Evolutionary conservation across 805 yeast species (phyloP).

Genomic region (Cyberlindnera mrakii): DNA sequence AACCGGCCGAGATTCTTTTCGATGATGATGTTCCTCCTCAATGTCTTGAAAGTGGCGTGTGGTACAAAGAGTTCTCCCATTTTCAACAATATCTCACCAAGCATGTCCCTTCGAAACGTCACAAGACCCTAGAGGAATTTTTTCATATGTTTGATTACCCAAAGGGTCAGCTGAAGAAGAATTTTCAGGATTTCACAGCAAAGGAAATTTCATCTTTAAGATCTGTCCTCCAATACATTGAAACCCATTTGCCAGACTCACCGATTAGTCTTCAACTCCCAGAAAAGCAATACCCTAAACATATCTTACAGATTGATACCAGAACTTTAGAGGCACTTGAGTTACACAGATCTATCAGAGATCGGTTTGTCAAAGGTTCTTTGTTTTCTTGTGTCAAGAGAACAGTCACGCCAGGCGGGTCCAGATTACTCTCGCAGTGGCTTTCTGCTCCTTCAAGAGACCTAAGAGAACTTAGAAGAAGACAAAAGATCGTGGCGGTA

Average conservation of each 20-base stretch:
- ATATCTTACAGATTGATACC: slow-evolving; percentile 72
- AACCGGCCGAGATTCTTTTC: slow-evolving; percentile 74
- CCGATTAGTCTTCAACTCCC: slow-evolving; percentile 65
- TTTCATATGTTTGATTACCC: slow-evolving; percentile 34
- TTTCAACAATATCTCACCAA: slow-evolving; percentile 53
- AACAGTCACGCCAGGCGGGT: slow-evolving; percentile 78
- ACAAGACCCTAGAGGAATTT: slow-evolving; percentile 31
- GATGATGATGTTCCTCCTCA: slow-evolving; percentile 38
- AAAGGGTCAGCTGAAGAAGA: slow-evolving; percentile 12
- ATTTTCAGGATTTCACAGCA: slow-evolving; percentile 29
- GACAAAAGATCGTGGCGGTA: slow-evolving; percentile 48
- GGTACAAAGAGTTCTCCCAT: slow-evolving; percentile 56
- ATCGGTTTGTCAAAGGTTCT: slow-evolving; percentile 58
- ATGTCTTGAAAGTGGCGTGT: slow-evolving; percentile 37
- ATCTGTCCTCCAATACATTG: slow-evolving; percentile 59
- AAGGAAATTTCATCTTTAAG: slow-evolving; percentile 58
- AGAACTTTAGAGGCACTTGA: slow-evolving; percentile 75
- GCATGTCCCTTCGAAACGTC: slow-evolving; percentile 40
- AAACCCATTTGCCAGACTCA: slow-evolving; percentile 66
- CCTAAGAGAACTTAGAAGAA: slow-evolving; percentile 41
- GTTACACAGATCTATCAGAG: slow-evolving; percentile 52
- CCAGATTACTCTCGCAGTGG: slow-evolving; percentile 78
- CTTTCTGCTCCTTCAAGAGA: slow-evolving; percentile 71
- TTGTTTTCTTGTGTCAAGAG: slow-evolving; percentile 61
- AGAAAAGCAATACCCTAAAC: slow-evolving; percentile 41